Evolutionary conservation across 1,284 basidiomycete species (phyloP), one percentile per base, ranked within the genome.

Genomic region (Cryptococcus wingfieldii): DNA sequence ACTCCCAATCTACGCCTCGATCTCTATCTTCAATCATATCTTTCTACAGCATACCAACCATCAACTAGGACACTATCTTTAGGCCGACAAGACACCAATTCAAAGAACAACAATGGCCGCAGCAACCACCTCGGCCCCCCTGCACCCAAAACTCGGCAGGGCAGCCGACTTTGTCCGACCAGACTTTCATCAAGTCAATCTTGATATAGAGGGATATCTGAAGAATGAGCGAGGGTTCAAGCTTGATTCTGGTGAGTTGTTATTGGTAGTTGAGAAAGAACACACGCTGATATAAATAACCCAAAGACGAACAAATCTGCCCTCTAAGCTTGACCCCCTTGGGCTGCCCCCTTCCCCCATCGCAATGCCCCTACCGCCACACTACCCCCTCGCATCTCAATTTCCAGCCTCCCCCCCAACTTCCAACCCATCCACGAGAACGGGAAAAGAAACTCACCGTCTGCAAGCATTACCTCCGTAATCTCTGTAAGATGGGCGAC

Each of bases 391-490:
- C 90, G 16, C 77, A 84, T 0, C 82, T 83, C 60, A 97, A 98
- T 76, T 97, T 96, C 67, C 86, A 89, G 70, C 88, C 89, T 0
- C 85, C 88, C 2, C 87, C 89, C 58, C 86, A 87, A 58, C 78
- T 87, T 3, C 89, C 90, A 2, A 84, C 83, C 0, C 88, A 91
- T 69, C 88, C 77, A 5, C 74, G 79, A 54, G 90, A 93, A 70
- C 81, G 91, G 58, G 90, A 93, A 71, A 86, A 90, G 59, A 81
- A 92, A 48, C 85, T 88, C 19, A 95, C 91, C 0, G 90, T 99
- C n/a, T 99, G 96, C 80, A 98, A 98, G 80, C 96, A 98, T 79
- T 99, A 95, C 90, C 84, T 99, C 37, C 84, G 96, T 59, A 96
- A 96, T 28, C 82, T 98, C 42, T 98, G 96, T 80, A 98, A 98